A percentile compares a stretch with the other conserved stretches of the same genome.
phyloP scores from a whole-genome alignment of 179 eudicot genomes.

The Silene noctiflora region DNA sequence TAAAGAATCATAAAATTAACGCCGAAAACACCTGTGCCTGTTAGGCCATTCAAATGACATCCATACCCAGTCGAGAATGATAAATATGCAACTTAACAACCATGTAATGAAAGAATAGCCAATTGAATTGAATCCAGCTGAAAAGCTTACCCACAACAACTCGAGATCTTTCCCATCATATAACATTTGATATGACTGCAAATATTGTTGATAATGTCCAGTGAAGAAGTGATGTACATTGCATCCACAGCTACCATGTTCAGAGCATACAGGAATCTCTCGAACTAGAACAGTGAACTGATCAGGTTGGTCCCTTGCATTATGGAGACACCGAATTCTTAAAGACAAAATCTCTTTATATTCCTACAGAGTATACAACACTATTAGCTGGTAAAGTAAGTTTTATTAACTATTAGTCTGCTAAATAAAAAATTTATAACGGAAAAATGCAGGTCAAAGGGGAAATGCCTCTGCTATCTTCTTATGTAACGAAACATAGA shows the following conservation, averaged over 20 bases:
- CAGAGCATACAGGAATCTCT: conserved; percentile 74
- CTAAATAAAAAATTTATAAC: background rate
- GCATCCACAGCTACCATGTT: conserved; percentile 62
- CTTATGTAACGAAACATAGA: background rate
- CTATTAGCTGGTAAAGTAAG: background rate
- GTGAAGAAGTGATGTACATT: conserved; percentile 73
- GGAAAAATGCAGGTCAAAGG: background rate
- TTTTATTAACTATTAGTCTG: background rate
- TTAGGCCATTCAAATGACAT: background rate
- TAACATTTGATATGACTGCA: conserved; percentile 68
- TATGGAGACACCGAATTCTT: conserved; percentile 60
- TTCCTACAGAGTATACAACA: conserved; percentile 43
- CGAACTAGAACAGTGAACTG: conserved; percentile 82
- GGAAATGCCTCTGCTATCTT: background rate
- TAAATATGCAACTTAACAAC: background rate
- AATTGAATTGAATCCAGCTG: background rate
- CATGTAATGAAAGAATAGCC: background rate
- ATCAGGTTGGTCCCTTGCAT: conserved; percentile 61
- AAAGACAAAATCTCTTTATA: conserved; percentile 48
- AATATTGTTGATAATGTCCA: conserved; percentile 58
- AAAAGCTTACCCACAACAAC: conserved; percentile 49
- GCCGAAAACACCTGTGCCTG: background rate
- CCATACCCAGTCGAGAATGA: background rate
- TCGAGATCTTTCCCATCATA: conserved; percentile 68
- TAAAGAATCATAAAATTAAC: too few relatives aligned